Base-by-base conservation (phyloP, 2,329 filamentous ascomycete genomes). In the Graphilbum ipis-grandicollis region DNA sequence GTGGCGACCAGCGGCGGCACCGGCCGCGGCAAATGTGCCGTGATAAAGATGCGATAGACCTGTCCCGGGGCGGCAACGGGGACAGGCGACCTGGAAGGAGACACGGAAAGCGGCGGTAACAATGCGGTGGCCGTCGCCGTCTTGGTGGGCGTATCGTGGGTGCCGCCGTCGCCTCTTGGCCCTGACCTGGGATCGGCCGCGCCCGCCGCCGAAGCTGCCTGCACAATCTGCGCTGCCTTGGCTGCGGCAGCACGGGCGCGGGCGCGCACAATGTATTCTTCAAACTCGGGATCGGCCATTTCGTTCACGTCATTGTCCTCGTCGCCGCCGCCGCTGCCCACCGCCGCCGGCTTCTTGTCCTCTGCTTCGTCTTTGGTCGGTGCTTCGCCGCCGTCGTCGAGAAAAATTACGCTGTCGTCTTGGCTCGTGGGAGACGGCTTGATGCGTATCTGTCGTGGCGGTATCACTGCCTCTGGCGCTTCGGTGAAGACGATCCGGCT, bases 21-120 rank as follows among this genome's bases (percentile, higher is more conserved):
- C 1, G 35, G 29, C n/a, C 42, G 36, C 32, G 64, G 61, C 6
- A 94, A 66, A 3, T 61, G 56, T 0, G 85, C 82, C 0, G 65
- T 68, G 43, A 94, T 71, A 23, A 85, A 59, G 19, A 88, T 39
- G 33, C 44, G 44, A 39, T 45, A 45, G 30, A 19, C 33, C 15
- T 68, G 38, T n/a, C n/a, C n/a, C n/a, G n/a, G n/a, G n/a, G n/a
- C n/a, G n/a, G n/a, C n/a, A n/a, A n/a, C n/a, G n/a, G n/a, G n/a
- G n/a, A n/a, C n/a, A n/a, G n/a, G n/a, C n/a, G n/a, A n/a, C n/a
- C n/a, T n/a, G n/a, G n/a, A n/a, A n/a, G n/a, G n/a, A n/a, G n/a
- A n/a, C n/a, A n/a, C n/a, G n/a, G n/a, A n/a, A n/a, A n/a, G n/a
- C n/a, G n/a, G n/a, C n/a, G n/a, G n/a, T n/a, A n/a, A n/a, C n/a